These are phyloP conservation scores for Plectosphaerella cucumerina DNA, from an alignment of 2,329 filamentous ascomycete species.

Conservation along the genomic window DNA sequence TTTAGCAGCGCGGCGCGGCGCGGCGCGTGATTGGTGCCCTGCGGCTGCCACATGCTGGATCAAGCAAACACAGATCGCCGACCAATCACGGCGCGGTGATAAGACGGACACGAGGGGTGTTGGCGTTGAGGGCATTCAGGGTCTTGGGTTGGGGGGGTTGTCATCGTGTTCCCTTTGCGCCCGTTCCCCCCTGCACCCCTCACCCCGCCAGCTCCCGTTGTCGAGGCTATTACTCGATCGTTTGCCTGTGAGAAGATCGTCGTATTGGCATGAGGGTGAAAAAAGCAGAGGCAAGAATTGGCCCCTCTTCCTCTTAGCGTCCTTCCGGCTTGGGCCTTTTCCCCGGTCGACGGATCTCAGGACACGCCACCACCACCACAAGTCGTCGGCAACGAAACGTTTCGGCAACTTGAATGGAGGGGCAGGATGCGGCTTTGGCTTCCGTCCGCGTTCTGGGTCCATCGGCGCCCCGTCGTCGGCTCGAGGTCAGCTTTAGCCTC, in stretches of 20 bases:
- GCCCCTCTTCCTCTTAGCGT: background rate
- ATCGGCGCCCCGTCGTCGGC: too few relatives aligned
- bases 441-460: too few relatives aligned
- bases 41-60: slow-evolving; percentile 5
- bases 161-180: slow-evolving; percentile 2
- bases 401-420: too few relatives aligned
- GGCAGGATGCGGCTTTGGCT: too few relatives aligned
- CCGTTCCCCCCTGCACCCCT: too few relatives aligned
- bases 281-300: background rate
- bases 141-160: slow-evolving; percentile 3
- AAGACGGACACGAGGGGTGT: slow-evolving; percentile 1
- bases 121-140: slow-evolving; percentile 8
- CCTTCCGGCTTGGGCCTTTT: background rate
- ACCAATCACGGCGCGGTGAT: slow-evolving; percentile 9
- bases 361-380: too few relatives aligned
- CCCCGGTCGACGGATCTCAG: too few relatives aligned
- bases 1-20: background rate
- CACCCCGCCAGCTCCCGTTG: slow-evolving; percentile 3
- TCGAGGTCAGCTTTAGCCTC: too few relatives aligned
- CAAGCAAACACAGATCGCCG: slow-evolving; percentile 2
- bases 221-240: background rate
- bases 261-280: background rate
- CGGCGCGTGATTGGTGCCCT: background rate
- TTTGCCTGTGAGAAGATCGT: background rate
- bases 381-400: too few relatives aligned